Evolutionary conservation across 108 stramenopile genomes (phyloP).

Genomic region (Pseudonitzschia pungens): DNA sequence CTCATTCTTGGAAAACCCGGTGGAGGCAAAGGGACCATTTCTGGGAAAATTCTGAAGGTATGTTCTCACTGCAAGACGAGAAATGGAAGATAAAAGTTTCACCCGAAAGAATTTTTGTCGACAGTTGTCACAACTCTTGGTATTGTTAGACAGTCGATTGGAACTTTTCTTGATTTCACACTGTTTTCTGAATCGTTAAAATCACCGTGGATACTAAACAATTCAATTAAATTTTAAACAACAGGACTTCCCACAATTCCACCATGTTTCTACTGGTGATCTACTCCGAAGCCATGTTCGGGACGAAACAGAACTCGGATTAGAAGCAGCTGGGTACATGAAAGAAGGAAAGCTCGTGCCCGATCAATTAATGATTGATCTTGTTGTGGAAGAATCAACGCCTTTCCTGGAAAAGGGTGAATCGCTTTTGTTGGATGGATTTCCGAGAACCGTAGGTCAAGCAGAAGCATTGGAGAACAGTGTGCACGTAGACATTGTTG

Average conservation of each 20-base stretch:
- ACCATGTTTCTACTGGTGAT: conserved; percentile 95
- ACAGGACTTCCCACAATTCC: conserved; percentile 81
- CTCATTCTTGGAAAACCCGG: conserved; percentile 93
- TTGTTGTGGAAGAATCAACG: conserved; percentile 82
- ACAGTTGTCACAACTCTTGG: background rate
- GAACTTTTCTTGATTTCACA: no score
- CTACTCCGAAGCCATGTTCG: conserved; percentile 90
- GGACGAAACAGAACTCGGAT: conserved; percentile 75
- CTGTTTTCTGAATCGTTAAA: background rate
- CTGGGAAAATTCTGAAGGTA: conserved; percentile 84
- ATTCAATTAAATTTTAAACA: background rate
- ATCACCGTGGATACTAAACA: background rate
- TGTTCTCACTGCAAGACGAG: no score
- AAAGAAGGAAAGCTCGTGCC: conserved; percentile 87
- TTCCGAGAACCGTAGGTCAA: conserved; percentile 93
- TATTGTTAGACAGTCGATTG: conserved; percentile 9
- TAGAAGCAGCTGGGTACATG: conserved; percentile 88
- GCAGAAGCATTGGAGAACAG: conserved; percentile 86
- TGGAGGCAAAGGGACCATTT: conserved; percentile 97
- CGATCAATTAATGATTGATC: conserved; percentile 87
- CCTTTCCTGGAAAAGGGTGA: conserved; percentile 55
- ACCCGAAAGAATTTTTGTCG: no score
- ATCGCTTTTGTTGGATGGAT: conserved; percentile 92
- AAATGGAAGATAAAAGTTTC: no score
- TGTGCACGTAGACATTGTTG: conserved; percentile 85